Percentiles rank a stretch among this genome's conserved stretches.
Conservation (phyloP, 768 basidiomycete genomes). For the Dacryopinax primogenitus region DNA sequence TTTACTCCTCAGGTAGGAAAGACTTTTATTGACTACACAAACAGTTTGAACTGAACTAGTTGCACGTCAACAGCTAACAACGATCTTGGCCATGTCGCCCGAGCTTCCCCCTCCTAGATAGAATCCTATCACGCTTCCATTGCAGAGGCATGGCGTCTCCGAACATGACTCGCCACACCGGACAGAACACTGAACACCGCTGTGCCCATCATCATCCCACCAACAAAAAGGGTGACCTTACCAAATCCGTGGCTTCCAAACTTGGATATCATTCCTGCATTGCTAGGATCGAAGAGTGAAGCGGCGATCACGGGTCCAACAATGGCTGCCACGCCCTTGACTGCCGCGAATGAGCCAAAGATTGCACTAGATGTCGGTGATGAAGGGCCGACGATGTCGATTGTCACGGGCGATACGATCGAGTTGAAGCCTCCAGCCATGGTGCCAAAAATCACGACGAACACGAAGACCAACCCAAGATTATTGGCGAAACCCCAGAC, state of each 20-base stretch:
- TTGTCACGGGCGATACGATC: neutral
- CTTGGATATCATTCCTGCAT: neutral
- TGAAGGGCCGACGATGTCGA: neutral
- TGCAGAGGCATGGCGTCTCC: neutral
- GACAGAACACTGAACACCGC: neutral
- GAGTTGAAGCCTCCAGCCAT: neutral
- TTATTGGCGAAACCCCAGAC: conserved; percentile 6
- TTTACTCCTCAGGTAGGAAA: too few relatives aligned
- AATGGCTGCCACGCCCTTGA: conserved; percentile 2
- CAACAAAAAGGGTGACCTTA: neutral
- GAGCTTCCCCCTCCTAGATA: too few relatives aligned
- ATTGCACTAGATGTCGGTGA: neutral
- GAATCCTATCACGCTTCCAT: too few relatives aligned
- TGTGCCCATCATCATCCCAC: conserved; percentile 6
- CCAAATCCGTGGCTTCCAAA: conserved; percentile 9
- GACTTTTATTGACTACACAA: too few relatives aligned
- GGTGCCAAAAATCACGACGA: conserved; percentile 2
- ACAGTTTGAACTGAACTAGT: too few relatives aligned
- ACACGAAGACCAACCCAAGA: neutral
- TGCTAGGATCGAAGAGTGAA: neutral
- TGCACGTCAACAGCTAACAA: too few relatives aligned
- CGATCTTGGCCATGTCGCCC: too few relatives aligned
- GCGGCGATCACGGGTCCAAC: conserved; percentile 8
- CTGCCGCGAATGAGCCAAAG: conserved; percentile 1
- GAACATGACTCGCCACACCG: neutral